Percentiles rank a stretch among this genome's conserved stretches.
phyloP scores from a whole-genome alignment of 306 rosid species.

The Astragalus membranaceus region DNA sequence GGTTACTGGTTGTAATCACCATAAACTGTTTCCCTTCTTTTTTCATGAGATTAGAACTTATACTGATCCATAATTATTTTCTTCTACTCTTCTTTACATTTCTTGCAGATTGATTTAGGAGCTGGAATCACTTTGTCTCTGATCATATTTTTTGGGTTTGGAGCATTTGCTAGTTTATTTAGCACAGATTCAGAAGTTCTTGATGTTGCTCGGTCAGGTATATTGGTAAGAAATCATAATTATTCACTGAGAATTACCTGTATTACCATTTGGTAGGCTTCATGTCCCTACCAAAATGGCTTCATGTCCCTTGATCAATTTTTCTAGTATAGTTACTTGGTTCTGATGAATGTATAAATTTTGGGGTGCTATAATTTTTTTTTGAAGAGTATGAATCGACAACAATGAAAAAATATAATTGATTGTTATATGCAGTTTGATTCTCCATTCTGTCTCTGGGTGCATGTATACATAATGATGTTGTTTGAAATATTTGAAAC shows the following conservation, averaged over 20 bases:
- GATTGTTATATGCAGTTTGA: no score
- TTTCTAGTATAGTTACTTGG: background rate
- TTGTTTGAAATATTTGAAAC: no score
- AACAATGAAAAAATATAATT: no score
- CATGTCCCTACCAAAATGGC: no score
- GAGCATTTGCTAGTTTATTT: constrained; percentile 66
- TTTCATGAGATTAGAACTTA: background rate
- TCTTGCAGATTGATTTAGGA: constrained; percentile 63
- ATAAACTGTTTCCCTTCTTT: constrained; percentile 1
- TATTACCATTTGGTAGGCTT: background rate
- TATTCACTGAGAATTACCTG: background rate
- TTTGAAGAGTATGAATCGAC: no score
- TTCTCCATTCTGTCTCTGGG: no score
- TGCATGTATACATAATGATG: no score
- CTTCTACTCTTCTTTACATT: constrained; percentile 16
- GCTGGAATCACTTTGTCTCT: constrained; percentile 59
- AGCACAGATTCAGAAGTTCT: constrained; percentile 80
- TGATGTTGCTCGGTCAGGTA: no score
- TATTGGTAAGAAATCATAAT: constrained; percentile 51
- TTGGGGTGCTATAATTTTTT: no score
- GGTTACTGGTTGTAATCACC: constrained; percentile 34
- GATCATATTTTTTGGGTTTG: constrained; percentile 68
- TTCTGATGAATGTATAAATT: background rate
- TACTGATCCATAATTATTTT: constrained; percentile 19
- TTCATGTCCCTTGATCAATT: background rate